Evolutionary conservation across 192 early-diverging fungal species (phyloP), one percentile per base, ranked within the genome.

Genomic region (Linnemannia elongata): DNA sequence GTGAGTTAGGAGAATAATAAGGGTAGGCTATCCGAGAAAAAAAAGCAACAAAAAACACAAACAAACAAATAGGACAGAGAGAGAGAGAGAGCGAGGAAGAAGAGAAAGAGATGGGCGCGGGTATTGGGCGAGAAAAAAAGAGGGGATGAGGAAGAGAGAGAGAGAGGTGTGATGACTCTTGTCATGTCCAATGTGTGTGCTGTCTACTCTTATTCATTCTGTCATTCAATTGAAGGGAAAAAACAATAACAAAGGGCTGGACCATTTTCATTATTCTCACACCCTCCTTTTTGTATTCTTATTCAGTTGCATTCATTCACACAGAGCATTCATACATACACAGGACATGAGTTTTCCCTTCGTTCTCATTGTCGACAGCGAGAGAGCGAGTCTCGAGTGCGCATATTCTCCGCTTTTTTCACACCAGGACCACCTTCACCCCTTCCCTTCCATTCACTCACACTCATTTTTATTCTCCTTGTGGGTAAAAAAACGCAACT

Each of bases 381-480:
- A 30, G 60, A 30, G n/a, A 30, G n/a, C 60, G 60, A 66, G 60
- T 66, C 60, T 66, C 27, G 60, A 66, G 60, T 66, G 60, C 60
- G 60, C 68, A 74, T 74, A 74, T 80, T 74, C 79, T 80, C 79
- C 79, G 79, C 72, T 66, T 66, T 66, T 60, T 66, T 66, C 69
- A 71, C 69, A 79, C 36, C 52, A 70, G 45, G 66, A 30, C 49
- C 49, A 45, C 44, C 18, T 30, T 63, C 60, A 63, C n/a, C 44
- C 44, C 44, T 15, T 44, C 44, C 38, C 38, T 24, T 38, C 36
- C 22, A n/a, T 24, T 72, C 39, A 13, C 35, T 72, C n/a, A 33
- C 72, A n/a, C 52, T 33, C 22, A 36, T 49, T 49, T 70, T 69
- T 75, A 76, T 72, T 82, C 35, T 63, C 81, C 27, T 74, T 74